Evolutionary conservation across 1,284 basidiomycete genomes (phyloP).

Genomic region (Prillingera fragicola): DNA sequence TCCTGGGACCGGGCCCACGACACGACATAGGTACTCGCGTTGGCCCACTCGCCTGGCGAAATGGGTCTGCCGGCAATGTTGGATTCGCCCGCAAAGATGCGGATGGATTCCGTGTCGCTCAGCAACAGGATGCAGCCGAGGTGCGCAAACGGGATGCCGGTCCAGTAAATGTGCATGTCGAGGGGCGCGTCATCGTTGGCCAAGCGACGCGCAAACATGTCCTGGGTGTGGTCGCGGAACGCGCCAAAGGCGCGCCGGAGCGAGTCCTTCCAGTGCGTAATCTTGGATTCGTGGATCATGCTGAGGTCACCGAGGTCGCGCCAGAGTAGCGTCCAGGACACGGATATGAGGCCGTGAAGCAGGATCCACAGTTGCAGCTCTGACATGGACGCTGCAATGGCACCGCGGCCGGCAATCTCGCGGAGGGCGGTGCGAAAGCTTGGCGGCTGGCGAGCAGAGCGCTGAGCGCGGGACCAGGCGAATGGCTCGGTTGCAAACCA

Average conservation of each 20-base stretch:
- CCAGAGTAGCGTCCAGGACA: conserved; percentile 27
- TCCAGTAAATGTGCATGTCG: conserved; percentile 14
- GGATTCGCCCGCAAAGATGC: conserved; percentile 25
- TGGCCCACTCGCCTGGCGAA: conserved; percentile 24
- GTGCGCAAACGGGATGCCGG: conserved; percentile 22
- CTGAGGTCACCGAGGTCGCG: conserved; percentile 25
- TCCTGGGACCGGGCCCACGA: conserved; percentile 22
- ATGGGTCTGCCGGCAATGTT: conserved; percentile 21
- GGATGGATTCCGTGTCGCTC: conserved; percentile 23
- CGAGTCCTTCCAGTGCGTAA: conserved; percentile 23
- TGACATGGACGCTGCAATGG: conserved; percentile 8
- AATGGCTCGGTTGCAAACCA: conserved; percentile 18
- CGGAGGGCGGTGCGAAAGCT: conserved; percentile 14
- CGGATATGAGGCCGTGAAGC: conserved; percentile 21
- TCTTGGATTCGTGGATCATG: conserved; percentile 23
- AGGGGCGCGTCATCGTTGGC: background rate
- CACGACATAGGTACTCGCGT: conserved; percentile 20
- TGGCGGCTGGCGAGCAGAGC: background rate
- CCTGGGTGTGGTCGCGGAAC: conserved; percentile 11
- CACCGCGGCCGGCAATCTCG: conserved; percentile 21
- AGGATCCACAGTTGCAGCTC: conserved; percentile 20
- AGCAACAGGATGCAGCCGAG: conserved; percentile 22
- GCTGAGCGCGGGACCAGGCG: conserved; percentile 9
- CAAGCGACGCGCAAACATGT: background rate
- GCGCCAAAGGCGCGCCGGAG: conserved; percentile 16